Conservation (phyloP, 2,329 filamentous ascomycete species). For the Apiospora pterosperma region DNA sequence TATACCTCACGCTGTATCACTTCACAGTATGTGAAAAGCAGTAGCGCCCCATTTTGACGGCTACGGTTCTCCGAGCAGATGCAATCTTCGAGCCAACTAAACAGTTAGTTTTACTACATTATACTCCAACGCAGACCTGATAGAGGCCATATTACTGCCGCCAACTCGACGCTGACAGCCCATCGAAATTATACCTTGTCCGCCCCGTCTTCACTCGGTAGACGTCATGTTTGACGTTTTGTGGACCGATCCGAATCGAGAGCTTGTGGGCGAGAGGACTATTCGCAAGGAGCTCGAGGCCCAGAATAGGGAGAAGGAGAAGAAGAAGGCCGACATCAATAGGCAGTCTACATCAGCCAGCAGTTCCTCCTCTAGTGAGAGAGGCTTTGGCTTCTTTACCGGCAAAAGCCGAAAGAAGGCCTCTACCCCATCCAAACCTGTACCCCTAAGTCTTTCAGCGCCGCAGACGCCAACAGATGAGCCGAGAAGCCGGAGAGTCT, state of each 20-base stretch:
- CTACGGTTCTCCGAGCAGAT: neutral
- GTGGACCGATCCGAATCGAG: slow-evolving; percentile 53
- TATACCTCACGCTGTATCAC: neutral
- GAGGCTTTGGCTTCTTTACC: slow-evolving; percentile 42
- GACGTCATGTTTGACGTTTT: slow-evolving; percentile 54
- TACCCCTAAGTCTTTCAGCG: slow-evolving; percentile 5
- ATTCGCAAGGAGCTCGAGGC: slow-evolving; percentile 44
- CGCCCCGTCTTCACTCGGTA: neutral
- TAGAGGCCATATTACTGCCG: neutral
- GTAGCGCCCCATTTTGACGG: neutral
- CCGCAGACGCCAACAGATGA: slow-evolving; percentile 7
- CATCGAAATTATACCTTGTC: neutral
- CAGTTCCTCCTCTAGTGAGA: slow-evolving; percentile 38
- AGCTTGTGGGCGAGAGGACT: slow-evolving; percentile 50
- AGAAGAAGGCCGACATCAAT: slow-evolving; percentile 24
- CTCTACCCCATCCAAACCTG: slow-evolving; percentile 16
- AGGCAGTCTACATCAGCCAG: slow-evolving; percentile 38
- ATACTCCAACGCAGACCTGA: neutral
- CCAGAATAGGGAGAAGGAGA: slow-evolving; percentile 26
- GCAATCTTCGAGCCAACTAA: neutral
- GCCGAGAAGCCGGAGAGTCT: slow-evolving; percentile 16
- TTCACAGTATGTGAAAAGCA: neutral
- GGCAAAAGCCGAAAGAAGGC: slow-evolving; percentile 34
- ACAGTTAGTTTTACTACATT: neutral
- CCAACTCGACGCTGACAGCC: neutral